Evolutionary conservation across 2,329 filamentous ascomycete genomes (phyloP).

Genomic region (Phialophora verrucosa): DNA sequence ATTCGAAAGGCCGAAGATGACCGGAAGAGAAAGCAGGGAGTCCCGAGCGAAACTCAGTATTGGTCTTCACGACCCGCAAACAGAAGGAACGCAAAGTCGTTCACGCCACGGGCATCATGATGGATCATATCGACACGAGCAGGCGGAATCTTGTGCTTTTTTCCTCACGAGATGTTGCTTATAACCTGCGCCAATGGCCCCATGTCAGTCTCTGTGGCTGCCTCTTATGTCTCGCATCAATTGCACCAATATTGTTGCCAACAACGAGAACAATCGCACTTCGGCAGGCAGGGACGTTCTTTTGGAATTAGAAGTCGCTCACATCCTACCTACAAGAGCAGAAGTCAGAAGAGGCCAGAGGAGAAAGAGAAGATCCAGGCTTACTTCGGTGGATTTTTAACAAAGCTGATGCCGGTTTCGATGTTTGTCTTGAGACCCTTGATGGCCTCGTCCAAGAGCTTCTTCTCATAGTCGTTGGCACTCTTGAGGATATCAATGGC

Average conservation of each 20-base stretch:
- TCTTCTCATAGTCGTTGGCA: conserved; percentile 87
- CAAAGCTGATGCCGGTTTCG: conserved; percentile 88
- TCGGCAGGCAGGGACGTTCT: conserved; percentile 37
- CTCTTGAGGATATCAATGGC: conserved; percentile 77
- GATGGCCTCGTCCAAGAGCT: conserved; percentile 75
- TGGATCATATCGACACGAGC: conserved; percentile 9
- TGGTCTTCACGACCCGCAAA: background rate
- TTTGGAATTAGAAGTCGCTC: conserved; percentile 33
- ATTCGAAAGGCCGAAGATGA: background rate
- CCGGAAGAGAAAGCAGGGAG: background rate
- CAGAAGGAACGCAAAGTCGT: background rate
- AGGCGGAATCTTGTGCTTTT: conserved; percentile 12
- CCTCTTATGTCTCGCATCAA: conserved; percentile 20
- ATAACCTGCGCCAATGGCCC: conserved; percentile 33
- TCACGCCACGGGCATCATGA: conserved; percentile 20
- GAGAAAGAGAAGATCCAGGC: conserved; percentile 21
- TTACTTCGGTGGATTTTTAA: conserved; percentile 72
- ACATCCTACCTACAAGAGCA: conserved; percentile 33
- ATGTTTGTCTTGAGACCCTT: conserved; percentile 90
- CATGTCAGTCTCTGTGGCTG: conserved; percentile 33
- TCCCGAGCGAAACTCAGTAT: background rate
- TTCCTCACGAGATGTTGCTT: conserved; percentile 15
- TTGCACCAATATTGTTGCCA: conserved; percentile 12
- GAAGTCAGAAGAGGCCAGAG: conserved; percentile 37
- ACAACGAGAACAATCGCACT: conserved; percentile 2